Evolutionary conservation across 169 alveolate species (phyloP).

Genomic region (Cyclospora cayetanensis): DNA sequence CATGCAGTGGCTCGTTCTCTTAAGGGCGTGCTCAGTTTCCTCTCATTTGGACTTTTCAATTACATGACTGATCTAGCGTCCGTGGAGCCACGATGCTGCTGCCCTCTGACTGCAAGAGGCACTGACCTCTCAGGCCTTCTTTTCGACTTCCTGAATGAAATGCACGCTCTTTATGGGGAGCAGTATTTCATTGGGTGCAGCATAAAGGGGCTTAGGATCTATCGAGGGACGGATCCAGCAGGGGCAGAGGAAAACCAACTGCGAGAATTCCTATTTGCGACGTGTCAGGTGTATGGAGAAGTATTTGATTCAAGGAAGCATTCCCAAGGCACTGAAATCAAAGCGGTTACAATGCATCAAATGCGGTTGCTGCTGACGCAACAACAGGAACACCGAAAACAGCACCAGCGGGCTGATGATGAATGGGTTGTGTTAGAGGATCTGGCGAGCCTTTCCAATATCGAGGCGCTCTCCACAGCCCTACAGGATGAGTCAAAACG

Average conservation of each 20-base stretch:
- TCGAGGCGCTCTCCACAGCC: neutral
- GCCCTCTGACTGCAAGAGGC: neutral
- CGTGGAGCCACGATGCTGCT: conserved; percentile 2
- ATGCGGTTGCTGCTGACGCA: neutral
- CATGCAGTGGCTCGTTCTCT: conserved; percentile 60
- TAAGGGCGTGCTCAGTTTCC: neutral
- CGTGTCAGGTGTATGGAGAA: neutral
- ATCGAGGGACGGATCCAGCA: neutral
- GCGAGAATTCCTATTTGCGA: neutral
- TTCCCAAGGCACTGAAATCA: conserved; percentile 69
- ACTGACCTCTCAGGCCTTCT: conserved; percentile 8
- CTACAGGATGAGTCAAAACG: neutral
- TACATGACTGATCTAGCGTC: conserved; percentile 49
- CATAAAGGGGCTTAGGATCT: neutral
- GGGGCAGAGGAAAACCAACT: neutral
- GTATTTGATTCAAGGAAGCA: neutral
- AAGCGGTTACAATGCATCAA: conserved; percentile 72
- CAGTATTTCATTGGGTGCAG: conserved; percentile 31
- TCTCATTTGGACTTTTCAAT: conserved; percentile 21
- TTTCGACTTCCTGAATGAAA: conserved; percentile 50
- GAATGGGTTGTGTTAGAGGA: neutral
- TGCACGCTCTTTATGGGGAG: conserved; percentile 22
- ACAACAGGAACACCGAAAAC: neutral
- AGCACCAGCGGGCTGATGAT: neutral
- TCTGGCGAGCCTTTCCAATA: neutral